Evolutionary conservation across 1,284 basidiomycete genomes (phyloP), one percentile per base, ranked within the genome.

Genomic region (Tilletia horrida): DNA sequence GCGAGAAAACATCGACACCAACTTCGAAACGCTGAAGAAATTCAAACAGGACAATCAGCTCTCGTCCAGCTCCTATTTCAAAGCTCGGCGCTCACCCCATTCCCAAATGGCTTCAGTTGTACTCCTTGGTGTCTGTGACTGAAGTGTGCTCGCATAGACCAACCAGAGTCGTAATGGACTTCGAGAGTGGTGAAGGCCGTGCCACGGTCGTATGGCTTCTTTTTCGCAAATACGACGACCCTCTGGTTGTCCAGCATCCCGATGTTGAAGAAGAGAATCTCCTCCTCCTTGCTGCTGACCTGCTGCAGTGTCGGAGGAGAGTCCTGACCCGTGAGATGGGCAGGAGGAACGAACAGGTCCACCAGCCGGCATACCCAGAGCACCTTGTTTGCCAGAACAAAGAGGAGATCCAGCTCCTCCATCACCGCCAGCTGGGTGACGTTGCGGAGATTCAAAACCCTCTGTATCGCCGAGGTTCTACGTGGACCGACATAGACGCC

Each of bases 401-500:
- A 85, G 85, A 98, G 93, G 74, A 97, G 92, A 31, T 92, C 91
- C 81, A 95, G 95, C 73, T 93, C 91, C 78, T 95, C 92, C 2
- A 97, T 85, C 84, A 97, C 93, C 1, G 93, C 92, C 80, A 92
- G 92, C 78, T 96, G 93, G 4, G 91, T 92, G 35, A 97, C 93
- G 83, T 88, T 87, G 82, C 91, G 91, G 48, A 96, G 85, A 78
- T 94, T 92, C 14, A 97, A 83, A 23, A 97, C 93, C 67, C 92
- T 90, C 42, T 91, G 88, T 83, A 96, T 86, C 4, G 93, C 84
- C 0, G 93, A 89, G 79, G 95, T 90, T 75, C 91, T 90, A 40
- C 91, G 87, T 82, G 96, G 89, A 0, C 94, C 95, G 72, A 97
- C 95, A 92, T 93, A 97, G 1, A 97, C 91, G 44, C 95, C 95